Evolutionary conservation across 2,329 filamentous ascomycete species (phyloP).

Genomic region (Lecanosticta acicola): DNA sequence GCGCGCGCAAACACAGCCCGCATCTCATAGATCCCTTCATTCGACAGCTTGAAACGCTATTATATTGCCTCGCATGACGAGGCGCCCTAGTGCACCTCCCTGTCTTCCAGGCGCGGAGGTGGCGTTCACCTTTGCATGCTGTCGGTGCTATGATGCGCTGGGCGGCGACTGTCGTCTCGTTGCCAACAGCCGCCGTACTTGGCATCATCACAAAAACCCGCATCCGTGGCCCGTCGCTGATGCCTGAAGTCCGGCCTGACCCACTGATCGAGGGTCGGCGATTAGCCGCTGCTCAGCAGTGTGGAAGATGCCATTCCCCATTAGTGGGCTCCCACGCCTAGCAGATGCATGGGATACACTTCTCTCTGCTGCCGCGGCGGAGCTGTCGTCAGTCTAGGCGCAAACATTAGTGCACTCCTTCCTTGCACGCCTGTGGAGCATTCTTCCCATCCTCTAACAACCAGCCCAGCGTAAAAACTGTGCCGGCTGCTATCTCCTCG

Average conservation of each 20-base stretch:
- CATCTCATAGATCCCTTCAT: constrained; percentile 1
- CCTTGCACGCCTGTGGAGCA: constrained; percentile 14
- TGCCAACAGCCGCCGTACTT: too few relatives aligned
- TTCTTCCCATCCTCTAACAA: too few relatives aligned
- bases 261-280: background rate
- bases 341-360: background rate
- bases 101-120: constrained; percentile 11
- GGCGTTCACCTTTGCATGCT: constrained; percentile 15
- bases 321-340: constrained; percentile 11
- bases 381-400: constrained; percentile 15
- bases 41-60: constrained; percentile 14
- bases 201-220: background rate
- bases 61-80: constrained; percentile 18
- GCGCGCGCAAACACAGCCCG: constrained; percentile 4
- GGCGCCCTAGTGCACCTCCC: constrained; percentile 8
- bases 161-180: background rate
- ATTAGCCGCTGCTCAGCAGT: constrained; percentile 10
- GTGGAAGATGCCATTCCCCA: background rate
- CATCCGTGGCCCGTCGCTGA: constrained; percentile 6
- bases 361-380: background rate
- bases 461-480: too few relatives aligned
- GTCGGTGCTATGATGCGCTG: constrained; percentile 6
- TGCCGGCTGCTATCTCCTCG: constrained; percentile 1
- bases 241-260: constrained; percentile 13
- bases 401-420: constrained; percentile 10